Evolutionary conservation across 2,329 filamentous ascomycete species (phyloP).

Genomic region (Hypoxylon sp.): DNA sequence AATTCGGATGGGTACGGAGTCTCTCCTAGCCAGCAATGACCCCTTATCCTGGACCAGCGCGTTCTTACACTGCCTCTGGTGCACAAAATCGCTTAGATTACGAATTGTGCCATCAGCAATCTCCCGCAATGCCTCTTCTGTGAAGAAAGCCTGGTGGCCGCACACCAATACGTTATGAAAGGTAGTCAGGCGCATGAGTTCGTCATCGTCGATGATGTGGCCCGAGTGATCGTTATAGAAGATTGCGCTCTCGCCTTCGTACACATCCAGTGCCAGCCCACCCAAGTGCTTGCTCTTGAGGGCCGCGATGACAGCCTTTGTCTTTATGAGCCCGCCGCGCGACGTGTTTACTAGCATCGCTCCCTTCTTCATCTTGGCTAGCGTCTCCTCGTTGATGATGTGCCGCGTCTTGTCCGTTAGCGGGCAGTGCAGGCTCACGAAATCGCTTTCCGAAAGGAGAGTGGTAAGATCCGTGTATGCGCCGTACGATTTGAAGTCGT

Average conservation of each 20-base stretch:
- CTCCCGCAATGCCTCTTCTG: slow-evolving; percentile 73
- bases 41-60: slow-evolving; percentile 44
- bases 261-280: slow-evolving; percentile 76
- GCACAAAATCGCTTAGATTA: slow-evolving; percentile 67
- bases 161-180: slow-evolving; percentile 78
- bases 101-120: slow-evolving; percentile 72
- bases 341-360: slow-evolving; percentile 78
- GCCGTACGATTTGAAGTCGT: slow-evolving; percentile 65
- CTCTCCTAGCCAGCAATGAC: slow-evolving; percentile 40
- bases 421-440: slow-evolving; percentile 77
- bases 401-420: slow-evolving; percentile 72
- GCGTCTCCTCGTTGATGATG: slow-evolving; percentile 69
- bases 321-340: slow-evolving; percentile 75
- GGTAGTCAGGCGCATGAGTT: slow-evolving; percentile 75
- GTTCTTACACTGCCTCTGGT: slow-evolving; percentile 44
- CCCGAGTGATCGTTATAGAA: slow-evolving; percentile 77
- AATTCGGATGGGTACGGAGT: slow-evolving; percentile 57
- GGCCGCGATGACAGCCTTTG: slow-evolving; percentile 70
- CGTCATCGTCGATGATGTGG: slow-evolving; percentile 76
- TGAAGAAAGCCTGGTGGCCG: slow-evolving; percentile 80
- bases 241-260: slow-evolving; percentile 74
- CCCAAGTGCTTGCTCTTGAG: slow-evolving; percentile 73
- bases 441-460: slow-evolving; percentile 69
- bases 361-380: slow-evolving; percentile 70
- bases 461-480: slow-evolving; percentile 68